Evolutionary conservation across 202 grass and related monocot genomes (phyloP).

Genomic region (Cymbopogon flexuosus): DNA sequence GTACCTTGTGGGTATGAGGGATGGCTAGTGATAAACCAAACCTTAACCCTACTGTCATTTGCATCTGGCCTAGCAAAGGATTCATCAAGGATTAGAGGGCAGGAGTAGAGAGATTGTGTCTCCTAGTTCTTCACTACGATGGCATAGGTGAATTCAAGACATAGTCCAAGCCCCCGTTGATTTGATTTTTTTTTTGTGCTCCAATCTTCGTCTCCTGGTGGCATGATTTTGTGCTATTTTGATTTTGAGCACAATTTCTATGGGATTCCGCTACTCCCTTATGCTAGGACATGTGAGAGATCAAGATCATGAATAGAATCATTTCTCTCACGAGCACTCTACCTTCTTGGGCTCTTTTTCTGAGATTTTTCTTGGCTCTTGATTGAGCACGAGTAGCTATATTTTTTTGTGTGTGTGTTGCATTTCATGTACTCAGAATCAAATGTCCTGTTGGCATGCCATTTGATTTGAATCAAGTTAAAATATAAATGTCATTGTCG

Average conservation of each 20-base stretch:
- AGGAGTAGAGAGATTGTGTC: not conserved
- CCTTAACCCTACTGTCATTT: not conserved
- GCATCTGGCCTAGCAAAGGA: not conserved
- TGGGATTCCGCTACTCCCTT: not conserved
- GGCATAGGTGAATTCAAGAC: not conserved
- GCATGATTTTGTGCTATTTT: not conserved
- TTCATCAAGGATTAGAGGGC: not conserved
- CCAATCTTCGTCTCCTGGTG: not conserved
- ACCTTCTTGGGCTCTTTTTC: not conserved
- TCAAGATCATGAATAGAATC: not conserved
- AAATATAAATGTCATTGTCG: conserved; percentile 12
- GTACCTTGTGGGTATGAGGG: not conserved
- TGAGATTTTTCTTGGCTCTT: not conserved
- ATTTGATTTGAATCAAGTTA: conserved; percentile 15
- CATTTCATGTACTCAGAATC: conserved; percentile 9
- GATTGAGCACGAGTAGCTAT: not conserved
- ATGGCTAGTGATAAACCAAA: not conserved
- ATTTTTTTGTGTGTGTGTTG: not conserved
- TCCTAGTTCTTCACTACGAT: not conserved
- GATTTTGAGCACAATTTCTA: not conserved
- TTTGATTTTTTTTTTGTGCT: not conserved
- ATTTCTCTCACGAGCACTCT: not conserved
- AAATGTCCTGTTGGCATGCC: conserved; percentile 15
- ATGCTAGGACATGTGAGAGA: not conserved
- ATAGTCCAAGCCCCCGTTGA: not conserved